phyloP scores from a whole-genome alignment of 306 rosid species.

The Lathyrus aphaca region DNA sequence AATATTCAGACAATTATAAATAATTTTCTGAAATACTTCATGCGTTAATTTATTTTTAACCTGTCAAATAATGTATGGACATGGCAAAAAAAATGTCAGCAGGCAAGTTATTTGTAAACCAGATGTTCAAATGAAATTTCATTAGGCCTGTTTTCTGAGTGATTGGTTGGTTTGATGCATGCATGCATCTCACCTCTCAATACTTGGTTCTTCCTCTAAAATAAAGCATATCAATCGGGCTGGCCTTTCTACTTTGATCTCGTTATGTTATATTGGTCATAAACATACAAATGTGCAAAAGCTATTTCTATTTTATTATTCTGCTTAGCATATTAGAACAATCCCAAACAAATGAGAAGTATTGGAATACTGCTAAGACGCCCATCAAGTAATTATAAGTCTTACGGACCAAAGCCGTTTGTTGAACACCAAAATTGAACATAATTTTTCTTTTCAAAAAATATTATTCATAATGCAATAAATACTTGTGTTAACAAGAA shows the following conservation, averaged over 20 bases:
- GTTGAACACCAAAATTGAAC: slow-evolving; percentile 15
- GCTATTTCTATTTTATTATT: slow-evolving; percentile 5
- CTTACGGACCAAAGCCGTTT: slow-evolving; percentile 15
- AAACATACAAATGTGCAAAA: slow-evolving; percentile 16
- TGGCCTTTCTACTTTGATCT: slow-evolving; percentile 12
- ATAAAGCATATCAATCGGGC: slow-evolving; percentile 19
- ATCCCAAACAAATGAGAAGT: slow-evolving; percentile 14
- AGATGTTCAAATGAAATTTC: slow-evolving; percentile 16
- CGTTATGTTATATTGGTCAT: background rate
- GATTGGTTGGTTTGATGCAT: no score
- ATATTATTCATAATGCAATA: slow-evolving; percentile 20
- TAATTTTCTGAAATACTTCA: slow-evolving; percentile 25
- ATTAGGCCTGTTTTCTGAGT: no score
- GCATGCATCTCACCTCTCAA: no score
- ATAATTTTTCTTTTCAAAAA: slow-evolving; percentile 4
- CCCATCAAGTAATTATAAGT: slow-evolving; percentile 10
- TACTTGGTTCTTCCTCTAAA: background rate
- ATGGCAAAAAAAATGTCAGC: slow-evolving; percentile 7
- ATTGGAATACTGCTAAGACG: slow-evolving; percentile 18
- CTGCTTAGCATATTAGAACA: background rate
- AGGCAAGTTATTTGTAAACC: slow-evolving; percentile 17
- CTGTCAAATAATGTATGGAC: slow-evolving; percentile 34
- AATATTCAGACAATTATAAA: slow-evolving; percentile 25
- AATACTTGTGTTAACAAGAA: slow-evolving; percentile 19
- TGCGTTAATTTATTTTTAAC: slow-evolving; percentile 22